These are phyloP conservation scores for Tricholomella constricta DNA, from an alignment of 768 basidiomycete species.

Conservation along the genomic window DNA sequence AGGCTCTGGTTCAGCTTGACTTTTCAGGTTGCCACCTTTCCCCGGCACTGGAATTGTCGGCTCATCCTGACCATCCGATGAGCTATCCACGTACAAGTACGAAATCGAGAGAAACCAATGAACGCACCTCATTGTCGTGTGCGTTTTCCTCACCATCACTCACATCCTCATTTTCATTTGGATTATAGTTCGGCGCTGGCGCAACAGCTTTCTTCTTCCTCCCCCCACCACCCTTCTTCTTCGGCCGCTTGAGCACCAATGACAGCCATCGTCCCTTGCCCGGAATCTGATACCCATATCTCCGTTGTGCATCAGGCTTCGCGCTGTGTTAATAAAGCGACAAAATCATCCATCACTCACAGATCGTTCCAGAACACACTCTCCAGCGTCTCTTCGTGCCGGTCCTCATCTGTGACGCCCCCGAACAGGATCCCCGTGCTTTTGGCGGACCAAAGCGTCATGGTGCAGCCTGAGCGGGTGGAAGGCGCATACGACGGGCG, in stretches of 20 bases:
- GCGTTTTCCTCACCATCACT: slow-evolving; percentile 9
- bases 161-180: slow-evolving; percentile 6
- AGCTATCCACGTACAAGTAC: neutral
- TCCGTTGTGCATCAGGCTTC: too few species aligned
- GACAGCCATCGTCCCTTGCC: slow-evolving; percentile 81
- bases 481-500: slow-evolving; percentile 67
- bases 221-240: slow-evolving; percentile 48
- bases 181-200: slow-evolving; percentile 16
- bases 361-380: slow-evolving; percentile 88
- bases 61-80: neutral
- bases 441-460: slow-evolving; percentile 76
- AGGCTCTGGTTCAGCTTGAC: neutral
- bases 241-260: slow-evolving; percentile 75
- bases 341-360: too few species aligned
- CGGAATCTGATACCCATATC: slow-evolving; percentile 75
- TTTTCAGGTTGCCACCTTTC: neutral
- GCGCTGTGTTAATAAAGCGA: too few species aligned
- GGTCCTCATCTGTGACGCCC: slow-evolving; percentile 86
- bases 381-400: slow-evolving; percentile 78
- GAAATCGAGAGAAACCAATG: neutral
- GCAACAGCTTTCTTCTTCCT: slow-evolving; percentile 37
- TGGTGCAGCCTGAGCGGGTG: slow-evolving; percentile 80
- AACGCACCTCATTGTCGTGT: neutral
- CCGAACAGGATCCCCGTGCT: slow-evolving; percentile 81
- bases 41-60: neutral